phyloP scores from a whole-genome alignment of 495 filamentous ascomycete species.

The Mytilinidion resinicola region DNA sequence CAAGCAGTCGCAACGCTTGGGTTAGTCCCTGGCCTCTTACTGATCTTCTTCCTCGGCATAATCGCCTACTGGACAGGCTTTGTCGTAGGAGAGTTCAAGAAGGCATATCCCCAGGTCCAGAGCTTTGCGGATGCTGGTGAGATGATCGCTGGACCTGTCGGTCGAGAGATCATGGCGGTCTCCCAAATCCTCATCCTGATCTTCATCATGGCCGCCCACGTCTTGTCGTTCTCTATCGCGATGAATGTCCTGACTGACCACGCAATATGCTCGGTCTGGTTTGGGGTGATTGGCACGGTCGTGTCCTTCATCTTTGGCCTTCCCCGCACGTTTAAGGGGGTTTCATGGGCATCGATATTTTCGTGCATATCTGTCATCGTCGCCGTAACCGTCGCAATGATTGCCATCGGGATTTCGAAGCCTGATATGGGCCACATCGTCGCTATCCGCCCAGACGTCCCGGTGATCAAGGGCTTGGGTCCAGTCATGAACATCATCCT shows the following conservation, averaged over 20 bases:
- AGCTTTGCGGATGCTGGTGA: conserved; percentile 67
- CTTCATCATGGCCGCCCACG: conserved; percentile 72
- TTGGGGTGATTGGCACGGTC: conserved; percentile 56
- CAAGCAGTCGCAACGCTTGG: conserved; percentile 29
- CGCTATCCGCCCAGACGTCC: conserved; percentile 7
- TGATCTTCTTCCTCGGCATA: conserved; percentile 55
- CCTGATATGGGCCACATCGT: conserved; percentile 27
- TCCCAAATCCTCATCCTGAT: conserved; percentile 62
- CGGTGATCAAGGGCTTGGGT: conserved; percentile 40
- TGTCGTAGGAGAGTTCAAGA: conserved; percentile 71
- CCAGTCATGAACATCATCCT: conserved; percentile 71
- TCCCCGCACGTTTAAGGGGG: conserved; percentile 55
- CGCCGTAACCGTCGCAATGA: conserved; percentile 62
- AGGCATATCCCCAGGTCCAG: conserved; percentile 61
- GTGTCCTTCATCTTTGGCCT: conserved; percentile 57
- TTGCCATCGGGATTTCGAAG: conserved; percentile 37
- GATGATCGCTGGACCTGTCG: conserved; percentile 56
- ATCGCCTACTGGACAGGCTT: conserved; percentile 71
- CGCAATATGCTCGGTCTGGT: conserved; percentile 61
- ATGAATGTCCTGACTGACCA: conserved; percentile 60
- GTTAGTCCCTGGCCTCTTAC: conserved; percentile 43
- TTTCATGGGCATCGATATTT: conserved; percentile 58
- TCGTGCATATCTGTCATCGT: conserved; percentile 58
- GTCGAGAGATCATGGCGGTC: conserved; percentile 57
- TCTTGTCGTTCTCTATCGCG: conserved; percentile 67